Conservation (phyloP, 306 rosid genomes). For the Quercus mongolica region DNA sequence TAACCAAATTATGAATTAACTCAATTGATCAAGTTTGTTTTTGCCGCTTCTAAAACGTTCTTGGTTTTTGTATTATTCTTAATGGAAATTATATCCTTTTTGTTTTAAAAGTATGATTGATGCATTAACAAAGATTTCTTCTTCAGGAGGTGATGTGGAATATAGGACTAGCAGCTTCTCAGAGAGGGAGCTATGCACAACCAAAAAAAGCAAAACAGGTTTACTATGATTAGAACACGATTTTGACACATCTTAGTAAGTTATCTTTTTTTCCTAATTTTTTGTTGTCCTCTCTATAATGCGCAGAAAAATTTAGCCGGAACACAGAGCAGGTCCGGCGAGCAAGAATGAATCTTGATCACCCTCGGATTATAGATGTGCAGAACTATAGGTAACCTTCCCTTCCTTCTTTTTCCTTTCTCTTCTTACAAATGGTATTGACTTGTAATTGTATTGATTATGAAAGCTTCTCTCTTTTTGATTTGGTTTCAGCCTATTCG, state of each 20-base stretch:
- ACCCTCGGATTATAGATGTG: constrained; percentile 93
- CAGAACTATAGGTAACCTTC: constrained; percentile 73
- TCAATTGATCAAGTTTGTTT: background rate
- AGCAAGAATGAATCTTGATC: constrained; percentile 89
- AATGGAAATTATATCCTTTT: background rate
- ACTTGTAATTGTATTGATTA: constrained; percentile 13
- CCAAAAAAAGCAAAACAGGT: constrained; percentile 98
- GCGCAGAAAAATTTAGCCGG: constrained; percentile 81
- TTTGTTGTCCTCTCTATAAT: constrained; percentile 25
- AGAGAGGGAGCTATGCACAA: constrained; percentile 90
- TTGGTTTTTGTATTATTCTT: background rate
- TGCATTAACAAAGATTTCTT: constrained; percentile 23
- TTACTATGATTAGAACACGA: constrained; percentile 4
- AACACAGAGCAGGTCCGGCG: constrained; percentile 66
- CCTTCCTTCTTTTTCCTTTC: constrained; percentile 2
- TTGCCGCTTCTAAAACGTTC: constrained; percentile 3
- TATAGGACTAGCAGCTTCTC: constrained; percentile 90
- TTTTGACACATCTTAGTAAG: background rate
- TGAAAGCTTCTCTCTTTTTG: constrained; percentile 12
- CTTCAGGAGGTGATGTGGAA: constrained; percentile 74
- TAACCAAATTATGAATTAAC: constrained; percentile 25
- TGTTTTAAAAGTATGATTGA: constrained; percentile 8
- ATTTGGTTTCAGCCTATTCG: constrained; percentile 69
- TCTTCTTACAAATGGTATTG: constrained; percentile 14
- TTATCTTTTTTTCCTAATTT: background rate